Conservation (phyloP, 768 basidiomycete species). For the Podaxis sp. region DNA sequence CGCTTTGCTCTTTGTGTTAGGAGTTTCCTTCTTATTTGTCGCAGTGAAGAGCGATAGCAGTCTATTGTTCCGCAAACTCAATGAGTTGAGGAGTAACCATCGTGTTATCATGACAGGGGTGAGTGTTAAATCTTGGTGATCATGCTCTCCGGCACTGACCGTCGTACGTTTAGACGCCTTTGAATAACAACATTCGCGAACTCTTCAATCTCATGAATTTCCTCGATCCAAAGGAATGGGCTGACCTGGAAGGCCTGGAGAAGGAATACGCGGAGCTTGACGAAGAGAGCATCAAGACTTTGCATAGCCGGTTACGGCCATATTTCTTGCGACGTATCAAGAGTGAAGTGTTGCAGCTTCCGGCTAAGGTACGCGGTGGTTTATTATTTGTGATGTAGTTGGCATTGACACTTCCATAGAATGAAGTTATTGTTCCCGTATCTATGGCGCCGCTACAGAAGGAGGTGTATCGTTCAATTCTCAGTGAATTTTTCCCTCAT, state of each 20-base stretch:
- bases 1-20: neutral
- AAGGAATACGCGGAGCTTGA: slow-evolving; percentile 75
- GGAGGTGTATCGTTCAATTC: slow-evolving; percentile 82
- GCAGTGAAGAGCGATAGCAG: slow-evolving; percentile 83
- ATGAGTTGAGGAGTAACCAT: slow-evolving; percentile 75
- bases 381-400: neutral
- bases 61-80: slow-evolving; percentile 79
- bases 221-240: slow-evolving; percentile 77
- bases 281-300: slow-evolving; percentile 75
- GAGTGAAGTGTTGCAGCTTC: slow-evolving; percentile 88
- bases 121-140: slow-evolving; percentile 23
- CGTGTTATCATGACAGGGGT: slow-evolving; percentile 90
- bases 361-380: slow-evolving; percentile 66
- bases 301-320: slow-evolving; percentile 78
- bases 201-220: slow-evolving; percentile 98
- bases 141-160: slow-evolving; percentile 11
- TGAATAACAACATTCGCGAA: slow-evolving; percentile 97
- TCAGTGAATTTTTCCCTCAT: slow-evolving; percentile 47
- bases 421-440: slow-evolving; percentile 89
- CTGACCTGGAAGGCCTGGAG: slow-evolving; percentile 71
- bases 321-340: slow-evolving; percentile 95
- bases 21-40: slow-evolving; percentile 8
- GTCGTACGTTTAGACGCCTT: slow-evolving; percentile 60
- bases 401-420: slow-evolving; percentile 40
- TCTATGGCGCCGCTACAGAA: slow-evolving; percentile 86